Conservation (phyloP, 2,329 filamentous ascomycete species). For the Dactylella cylindrospora region DNA sequence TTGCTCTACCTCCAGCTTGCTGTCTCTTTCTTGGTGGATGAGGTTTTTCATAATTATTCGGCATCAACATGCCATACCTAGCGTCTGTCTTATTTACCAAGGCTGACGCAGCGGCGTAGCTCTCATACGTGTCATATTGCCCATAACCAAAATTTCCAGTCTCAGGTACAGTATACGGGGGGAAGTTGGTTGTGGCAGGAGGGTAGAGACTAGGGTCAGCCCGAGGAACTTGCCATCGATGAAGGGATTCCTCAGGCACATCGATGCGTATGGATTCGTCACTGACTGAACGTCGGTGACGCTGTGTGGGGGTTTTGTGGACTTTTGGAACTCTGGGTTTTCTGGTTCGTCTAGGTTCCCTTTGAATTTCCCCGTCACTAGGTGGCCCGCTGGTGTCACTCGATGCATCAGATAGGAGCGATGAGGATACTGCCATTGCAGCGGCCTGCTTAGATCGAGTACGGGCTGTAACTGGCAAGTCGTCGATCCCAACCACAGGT, state of each 20-base stretch:
- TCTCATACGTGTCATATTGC: conserved; percentile 9
- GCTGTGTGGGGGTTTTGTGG: no score
- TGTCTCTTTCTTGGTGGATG: conserved; percentile 18
- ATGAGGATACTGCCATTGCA: background rate
- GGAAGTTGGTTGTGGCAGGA: conserved; percentile 18
- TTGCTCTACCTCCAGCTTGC: conserved; percentile 33
- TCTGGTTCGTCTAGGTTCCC: background rate
- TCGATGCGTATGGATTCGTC: conserved; percentile 1
- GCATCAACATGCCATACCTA: conserved; percentile 7
- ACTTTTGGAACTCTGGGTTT: no score
- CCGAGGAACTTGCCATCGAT: conserved; percentile 16
- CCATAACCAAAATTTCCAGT: conserved; percentile 11
- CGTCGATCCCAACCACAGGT: background rate
- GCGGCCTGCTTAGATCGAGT: conserved; percentile 18
- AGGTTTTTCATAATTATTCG: conserved; percentile 1
- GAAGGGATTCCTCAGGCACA: conserved; percentile 2
- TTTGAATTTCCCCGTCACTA: background rate
- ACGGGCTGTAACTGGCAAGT: conserved; percentile 6
- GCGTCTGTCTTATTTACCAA: conserved; percentile 17
- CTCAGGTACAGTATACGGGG: conserved; percentile 34
- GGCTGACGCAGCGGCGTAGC: conserved; percentile 23
- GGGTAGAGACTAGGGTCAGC: conserved; percentile 12
- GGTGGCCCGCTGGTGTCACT: conserved; percentile 2
- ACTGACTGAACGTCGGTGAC: background rate
- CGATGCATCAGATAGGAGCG: conserved; percentile 6